Percentiles rank a stretch among this genome's conserved stretches.
Evolutionary conservation across 2,329 filamentous ascomycete species (phyloP).

Genomic region (Diplodia intermedia): DNA sequence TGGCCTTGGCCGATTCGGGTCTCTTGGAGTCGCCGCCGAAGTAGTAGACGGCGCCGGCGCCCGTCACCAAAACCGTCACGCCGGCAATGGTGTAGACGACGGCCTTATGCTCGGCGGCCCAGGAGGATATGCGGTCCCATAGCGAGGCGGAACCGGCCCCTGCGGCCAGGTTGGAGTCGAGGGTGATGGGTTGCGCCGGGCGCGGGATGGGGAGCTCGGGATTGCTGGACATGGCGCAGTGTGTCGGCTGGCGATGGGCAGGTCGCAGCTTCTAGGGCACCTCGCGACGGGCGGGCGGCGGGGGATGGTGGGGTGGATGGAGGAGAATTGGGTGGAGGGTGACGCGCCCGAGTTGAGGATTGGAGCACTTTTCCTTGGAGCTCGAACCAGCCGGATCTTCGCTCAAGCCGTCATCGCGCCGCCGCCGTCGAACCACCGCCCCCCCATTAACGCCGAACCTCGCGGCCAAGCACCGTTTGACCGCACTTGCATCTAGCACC

Average conservation of each 20-base stretch:
- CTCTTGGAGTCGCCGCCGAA: slow-evolving; percentile 65
- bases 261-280: slow-evolving; percentile 13
- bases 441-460: slow-evolving; percentile 22
- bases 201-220: slow-evolving; percentile 42
- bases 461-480: slow-evolving; percentile 19
- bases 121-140: slow-evolving; percentile 88
- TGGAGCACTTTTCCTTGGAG: slow-evolving; percentile 33
- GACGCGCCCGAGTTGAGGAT: slow-evolving; percentile 23
- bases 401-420: slow-evolving; percentile 30
- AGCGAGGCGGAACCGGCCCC: slow-evolving; percentile 67
- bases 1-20: slow-evolving; percentile 42
- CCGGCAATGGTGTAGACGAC: slow-evolving; percentile 96
- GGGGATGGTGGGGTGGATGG: slow-evolving; percentile 27
- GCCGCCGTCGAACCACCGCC: slow-evolving; percentile 26
- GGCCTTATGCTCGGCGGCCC: slow-evolving; percentile 95
- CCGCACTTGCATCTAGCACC: slow-evolving; percentile 8
- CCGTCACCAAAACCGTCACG: slow-evolving; percentile 88
- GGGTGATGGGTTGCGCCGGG: slow-evolving; percentile 32
- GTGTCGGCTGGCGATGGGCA: slow-evolving; percentile 6
- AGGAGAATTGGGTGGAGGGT: slow-evolving; percentile 23
- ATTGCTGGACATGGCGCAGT: slow-evolving; percentile 50
- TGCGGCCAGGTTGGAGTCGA: slow-evolving; percentile 44
- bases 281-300: not conserved
- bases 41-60: slow-evolving; percentile 93
- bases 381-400: slow-evolving; percentile 29